These are phyloP conservation scores for Plantago elongata DNA, from an alignment of 257 asterid species.

Conservation along the genomic window DNA sequence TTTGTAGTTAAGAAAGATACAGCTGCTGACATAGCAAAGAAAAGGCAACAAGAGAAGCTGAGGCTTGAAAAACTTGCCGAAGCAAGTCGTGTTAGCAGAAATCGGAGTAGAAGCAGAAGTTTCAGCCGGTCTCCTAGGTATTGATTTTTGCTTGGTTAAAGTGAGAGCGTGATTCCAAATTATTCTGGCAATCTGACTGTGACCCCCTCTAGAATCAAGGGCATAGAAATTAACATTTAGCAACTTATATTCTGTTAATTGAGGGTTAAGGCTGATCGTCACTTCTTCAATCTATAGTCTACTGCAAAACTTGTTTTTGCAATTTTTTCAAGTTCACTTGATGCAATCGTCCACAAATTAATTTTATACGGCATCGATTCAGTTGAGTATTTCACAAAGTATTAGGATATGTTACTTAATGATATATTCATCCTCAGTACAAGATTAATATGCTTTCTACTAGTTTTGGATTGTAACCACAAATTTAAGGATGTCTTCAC, in stretches of 20 bases:
- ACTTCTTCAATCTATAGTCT: too few relatives aligned
- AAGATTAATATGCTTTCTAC: too few relatives aligned
- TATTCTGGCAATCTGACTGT: background rate
- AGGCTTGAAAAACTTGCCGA: conserved; percentile 95
- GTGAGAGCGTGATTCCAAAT: background rate
- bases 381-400: too few relatives aligned
- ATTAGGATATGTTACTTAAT: too few relatives aligned
- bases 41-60: conserved; percentile 82
- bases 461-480: background rate
- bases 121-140: conserved; percentile 93
- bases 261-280: too few relatives aligned
- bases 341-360: too few relatives aligned
- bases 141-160: background rate
- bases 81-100: conserved; percentile 44
- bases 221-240: background rate
- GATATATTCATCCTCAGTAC: too few relatives aligned
- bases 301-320: too few relatives aligned
- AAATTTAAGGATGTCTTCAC: background rate
- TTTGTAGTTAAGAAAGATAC: conserved; percentile 88
- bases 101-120: conserved; percentile 82
- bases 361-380: too few relatives aligned
- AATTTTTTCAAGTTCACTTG: too few relatives aligned
- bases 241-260: background rate
- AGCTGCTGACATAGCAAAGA: conserved; percentile 85
- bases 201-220: background rate